Base-by-base conservation (phyloP, 1,139 yeast genomes). In the Pichia sp. region DNA sequence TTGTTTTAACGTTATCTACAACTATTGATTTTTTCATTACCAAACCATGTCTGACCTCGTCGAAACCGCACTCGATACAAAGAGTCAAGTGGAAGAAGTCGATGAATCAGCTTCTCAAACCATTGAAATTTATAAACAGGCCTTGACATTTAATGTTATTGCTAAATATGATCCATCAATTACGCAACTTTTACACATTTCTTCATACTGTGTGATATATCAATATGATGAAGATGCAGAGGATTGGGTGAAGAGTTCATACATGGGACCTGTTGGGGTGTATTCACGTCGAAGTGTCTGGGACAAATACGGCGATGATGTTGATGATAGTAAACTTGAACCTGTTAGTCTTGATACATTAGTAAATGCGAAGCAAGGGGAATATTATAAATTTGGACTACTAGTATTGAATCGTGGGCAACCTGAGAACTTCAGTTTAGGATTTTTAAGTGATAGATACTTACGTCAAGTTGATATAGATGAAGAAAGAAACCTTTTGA, bases 131-230 rank as follows among this genome's bases (percentile, higher is more conserved):
- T 82, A 78, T 55, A 70, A 80, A 38, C 79, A 76, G 50, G 80
- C 88, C 1, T 68, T 85, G 49, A 87, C 89, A 52, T 82, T 76
- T 64, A 80, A 84, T 54, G 96, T 89, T 31, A 78, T 89, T 30
- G 76, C 82, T 29, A 72, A 91, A 45, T 89, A 88, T 59, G 97
- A 89, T 57, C 88, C 94, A 0, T 70, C 74, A 46, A 74, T 86
- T 37, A 81, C 84, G 43, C 89, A 84, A 57, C 68, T 89, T 33
- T 62, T 85, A 50, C 75, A 80, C 60, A 76, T 80, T 56, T 69
- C 95, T 1, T 79, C 96, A 7, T 91, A 88, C 52, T 79, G 88
- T 55, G 89, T 82, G 39, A 70, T 84, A n/a, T 86, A 86, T 64
- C 75, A 78, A 56, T 78, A 76, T 65, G 78, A 80, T 52, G 70